Conservation (phyloP, 768 basidiomycete genomes). For the Cubamyces lactineus region DNA sequence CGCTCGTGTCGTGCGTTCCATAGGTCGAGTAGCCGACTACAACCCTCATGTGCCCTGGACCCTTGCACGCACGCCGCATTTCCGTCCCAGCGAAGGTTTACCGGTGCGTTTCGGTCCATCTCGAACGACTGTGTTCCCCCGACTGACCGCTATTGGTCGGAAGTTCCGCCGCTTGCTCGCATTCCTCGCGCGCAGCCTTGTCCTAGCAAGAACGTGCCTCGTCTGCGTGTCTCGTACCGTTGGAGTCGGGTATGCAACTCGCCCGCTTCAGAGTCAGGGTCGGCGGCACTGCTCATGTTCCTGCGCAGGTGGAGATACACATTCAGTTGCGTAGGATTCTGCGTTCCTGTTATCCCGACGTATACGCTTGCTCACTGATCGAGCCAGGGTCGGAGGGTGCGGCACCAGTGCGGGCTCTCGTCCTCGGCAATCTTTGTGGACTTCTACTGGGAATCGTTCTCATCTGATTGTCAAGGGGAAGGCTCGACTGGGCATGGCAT, state of each 20-base stretch:
- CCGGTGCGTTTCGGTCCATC: slow-evolving; percentile 13
- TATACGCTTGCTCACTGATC: background rate
- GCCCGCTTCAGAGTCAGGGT: too few species aligned
- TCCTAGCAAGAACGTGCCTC: background rate
- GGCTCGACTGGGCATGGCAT: background rate
- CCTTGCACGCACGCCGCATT: background rate
- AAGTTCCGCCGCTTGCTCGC: background rate
- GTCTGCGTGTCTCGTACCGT: too few species aligned
- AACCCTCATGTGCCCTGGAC: slow-evolving; percentile 4
- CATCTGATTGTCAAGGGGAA: slow-evolving; percentile 11
- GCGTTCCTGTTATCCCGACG: background rate
- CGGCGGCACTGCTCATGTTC: background rate
- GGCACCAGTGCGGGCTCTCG: slow-evolving; percentile 18
- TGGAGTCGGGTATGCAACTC: too few species aligned
- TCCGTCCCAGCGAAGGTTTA: slow-evolving; percentile 7
- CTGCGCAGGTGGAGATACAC: background rate
- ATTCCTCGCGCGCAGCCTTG: background rate
- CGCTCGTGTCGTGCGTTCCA: background rate
- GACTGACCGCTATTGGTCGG: slow-evolving; percentile 6
- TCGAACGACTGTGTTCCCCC: slow-evolving; percentile 1
- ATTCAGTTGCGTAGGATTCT: background rate
- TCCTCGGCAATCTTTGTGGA: slow-evolving; percentile 21
- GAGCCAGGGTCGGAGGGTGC: slow-evolving; percentile 2
- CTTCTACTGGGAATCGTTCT: slow-evolving; percentile 5
- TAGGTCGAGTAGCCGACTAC: background rate